A percentile compares a stretch with the other conserved stretches of the same genome.
These are phyloP conservation scores for Pterothamnion heteromorphum DNA, from an alignment of 31 red algal genomes.

Conservation along the genomic window DNA sequence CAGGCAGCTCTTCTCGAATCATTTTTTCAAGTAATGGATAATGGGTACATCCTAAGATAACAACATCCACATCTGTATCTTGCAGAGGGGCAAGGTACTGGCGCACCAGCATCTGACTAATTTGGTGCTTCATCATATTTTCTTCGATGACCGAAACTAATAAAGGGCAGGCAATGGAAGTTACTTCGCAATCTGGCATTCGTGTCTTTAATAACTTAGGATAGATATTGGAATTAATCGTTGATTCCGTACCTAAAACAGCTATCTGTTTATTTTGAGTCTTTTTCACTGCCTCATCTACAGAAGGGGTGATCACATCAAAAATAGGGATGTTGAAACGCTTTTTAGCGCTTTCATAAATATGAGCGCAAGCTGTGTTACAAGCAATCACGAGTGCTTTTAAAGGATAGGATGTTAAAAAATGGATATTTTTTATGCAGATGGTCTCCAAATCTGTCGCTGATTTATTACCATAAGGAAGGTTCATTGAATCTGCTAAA, in stretches of 20 bases:
- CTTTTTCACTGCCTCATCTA: neutral
- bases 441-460: neutral
- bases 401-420: neutral
- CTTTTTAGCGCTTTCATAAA: neutral
- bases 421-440: neutral
- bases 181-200: neutral
- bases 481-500: neutral
- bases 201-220: neutral
- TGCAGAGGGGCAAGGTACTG: neutral
- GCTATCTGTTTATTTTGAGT: neutral
- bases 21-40: neutral
- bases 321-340: neutral
- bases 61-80: neutral
- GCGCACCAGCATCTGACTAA: neutral
- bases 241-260: neutral
- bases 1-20: no score
- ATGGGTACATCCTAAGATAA: neutral
- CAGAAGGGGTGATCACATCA: neutral
- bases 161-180: neutral
- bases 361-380: neutral
- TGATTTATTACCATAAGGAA: neutral
- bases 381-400: slow-evolving; percentile 11
- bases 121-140: neutral
- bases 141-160: neutral
- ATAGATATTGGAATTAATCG: neutral